Percentiles rank a stretch among this genome's conserved stretches.
phyloP scores from a whole-genome alignment of 768 basidiomycete species.

The Lactarius hengduanensis region DNA sequence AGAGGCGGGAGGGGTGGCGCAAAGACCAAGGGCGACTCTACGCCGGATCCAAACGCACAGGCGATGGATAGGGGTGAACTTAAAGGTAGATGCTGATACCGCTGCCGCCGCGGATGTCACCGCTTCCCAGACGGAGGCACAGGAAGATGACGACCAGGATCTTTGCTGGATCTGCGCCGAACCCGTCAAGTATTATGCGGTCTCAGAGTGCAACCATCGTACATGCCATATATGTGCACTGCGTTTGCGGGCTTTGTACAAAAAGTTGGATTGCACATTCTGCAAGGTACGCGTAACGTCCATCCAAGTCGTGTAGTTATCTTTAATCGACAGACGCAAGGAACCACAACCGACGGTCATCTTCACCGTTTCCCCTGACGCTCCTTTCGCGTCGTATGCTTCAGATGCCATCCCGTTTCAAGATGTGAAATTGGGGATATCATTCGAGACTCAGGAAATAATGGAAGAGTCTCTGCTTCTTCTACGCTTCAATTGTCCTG shows the following conservation, averaged over 20 bases:
- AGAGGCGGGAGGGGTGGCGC: constrained; percentile 7
- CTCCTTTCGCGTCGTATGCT: constrained; percentile 56
- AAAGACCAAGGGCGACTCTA: neutral
- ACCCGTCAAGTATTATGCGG: constrained; percentile 83
- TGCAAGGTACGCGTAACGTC: constrained; percentile 69
- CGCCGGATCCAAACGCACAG: neutral
- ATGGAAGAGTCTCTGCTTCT: constrained; percentile 93
- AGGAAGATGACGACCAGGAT: constrained; percentile 24
- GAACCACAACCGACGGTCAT: constrained; percentile 72
- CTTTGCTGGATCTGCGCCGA: constrained; percentile 96
- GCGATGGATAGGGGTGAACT: neutral
- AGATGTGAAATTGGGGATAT: constrained; percentile 71
- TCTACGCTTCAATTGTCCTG: constrained; percentile 93
- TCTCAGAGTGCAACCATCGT: constrained; percentile 89
- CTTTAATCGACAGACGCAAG: constrained; percentile 39
- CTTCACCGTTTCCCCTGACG: constrained; percentile 66
- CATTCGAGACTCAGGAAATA: constrained; percentile 88
- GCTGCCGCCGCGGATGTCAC: neutral
- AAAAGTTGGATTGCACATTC: constrained; percentile 91
- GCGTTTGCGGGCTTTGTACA: constrained; percentile 87
- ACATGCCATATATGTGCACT: constrained; percentile 95
- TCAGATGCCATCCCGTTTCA: constrained; percentile 58
- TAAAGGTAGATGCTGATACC: neutral
- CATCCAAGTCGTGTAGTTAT: neutral
- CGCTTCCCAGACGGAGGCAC: constrained; percentile 2